Base-by-base conservation (phyloP, 164 flowering plant species). In the Cinnamomum micranthum region DNA sequence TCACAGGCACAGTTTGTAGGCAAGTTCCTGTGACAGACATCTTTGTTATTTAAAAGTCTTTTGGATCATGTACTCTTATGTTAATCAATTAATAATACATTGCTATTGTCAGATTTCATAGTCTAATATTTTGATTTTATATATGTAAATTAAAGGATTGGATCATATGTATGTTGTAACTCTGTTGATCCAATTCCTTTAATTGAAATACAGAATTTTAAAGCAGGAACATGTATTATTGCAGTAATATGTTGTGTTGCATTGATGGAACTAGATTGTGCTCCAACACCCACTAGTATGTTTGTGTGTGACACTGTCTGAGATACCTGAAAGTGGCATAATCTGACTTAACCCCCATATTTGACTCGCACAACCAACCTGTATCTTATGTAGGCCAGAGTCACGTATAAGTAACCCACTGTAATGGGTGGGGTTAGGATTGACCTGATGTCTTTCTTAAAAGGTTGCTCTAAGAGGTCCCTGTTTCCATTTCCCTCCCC, bases 11-110 rank as follows among this genome's bases (percentile, higher is more conserved):
- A 33, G 22, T 23, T 67, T 67, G 17, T 67, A 28, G 41, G 20
- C 25, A 58, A 65, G 50, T 33, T 33, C 31, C 55, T 69, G 62
- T 51, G 62, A 71, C 35, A 71, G 63, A 25, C 60, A 51, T 23
- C 67, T 51, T 27, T 52, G 20, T 25, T 13, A 13, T 31, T 22
- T 58, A 17, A 14, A 60, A n/a, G 19, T 22, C 23, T 33, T 60
- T 31, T 58, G 74, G 25, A 71, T 58, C 27, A 55, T 71, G 66
- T 71, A 59, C 22, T 71, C 25, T 15, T 27, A 27, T 71, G 17
- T 60, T 28, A 5, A 31, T 33, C 27, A 19, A 31, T 31, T 60
- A 71, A 71, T 71, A 60, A 71, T 27, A 35, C 50, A 71, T 59
- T 60, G 12, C 31, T 28, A 5, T 20, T 41, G 47, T 28, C 74